These are phyloP conservation scores for Chrysoporthe cubensis DNA, from an alignment of 2,329 filamentous ascomycete genomes.

Conservation along the genomic window DNA sequence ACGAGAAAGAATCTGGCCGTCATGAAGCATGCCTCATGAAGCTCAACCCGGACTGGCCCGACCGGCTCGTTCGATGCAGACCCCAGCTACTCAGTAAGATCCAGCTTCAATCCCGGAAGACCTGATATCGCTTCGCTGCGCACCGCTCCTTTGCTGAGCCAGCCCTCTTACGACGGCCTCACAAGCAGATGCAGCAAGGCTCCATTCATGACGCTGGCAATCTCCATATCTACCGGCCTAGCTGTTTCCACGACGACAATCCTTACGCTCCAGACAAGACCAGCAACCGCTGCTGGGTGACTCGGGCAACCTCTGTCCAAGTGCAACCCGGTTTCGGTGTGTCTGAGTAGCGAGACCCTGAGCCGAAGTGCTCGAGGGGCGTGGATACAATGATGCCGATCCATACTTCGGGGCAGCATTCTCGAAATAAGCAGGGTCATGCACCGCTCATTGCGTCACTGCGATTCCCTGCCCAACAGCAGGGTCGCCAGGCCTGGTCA, in stretches of 20 bases:
- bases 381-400: background rate
- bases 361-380: conserved; percentile 1
- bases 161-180: background rate
- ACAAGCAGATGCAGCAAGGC: conserved; percentile 6
- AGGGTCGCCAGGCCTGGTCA: background rate
- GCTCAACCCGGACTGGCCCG: background rate
- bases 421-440: conserved; percentile 22
- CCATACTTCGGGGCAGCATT: conserved; percentile 17
- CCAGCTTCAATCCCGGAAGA: background rate
- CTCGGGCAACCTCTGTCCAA: background rate
- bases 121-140: background rate
- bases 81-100: conserved; percentile 1
- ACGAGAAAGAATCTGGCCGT: background rate
- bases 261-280: background rate
- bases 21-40: background rate
- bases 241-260: conserved; percentile 27
- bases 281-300: background rate
- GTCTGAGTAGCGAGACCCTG: conserved; percentile 7
- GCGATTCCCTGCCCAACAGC: conserved; percentile 9
- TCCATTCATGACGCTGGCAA: conserved; percentile 9
- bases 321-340: conserved; percentile 10
- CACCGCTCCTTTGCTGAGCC: conserved; percentile 1
- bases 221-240: conserved; percentile 6
- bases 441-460: conserved; percentile 17
- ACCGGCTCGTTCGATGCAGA: conserved; percentile 8